A percentile compares a stretch with the other conserved stretches of the same genome.
Evolutionary conservation across 805 yeast species (phyloP).

Genomic region (Cyberlindnera nakhonratchasimensis): DNA sequence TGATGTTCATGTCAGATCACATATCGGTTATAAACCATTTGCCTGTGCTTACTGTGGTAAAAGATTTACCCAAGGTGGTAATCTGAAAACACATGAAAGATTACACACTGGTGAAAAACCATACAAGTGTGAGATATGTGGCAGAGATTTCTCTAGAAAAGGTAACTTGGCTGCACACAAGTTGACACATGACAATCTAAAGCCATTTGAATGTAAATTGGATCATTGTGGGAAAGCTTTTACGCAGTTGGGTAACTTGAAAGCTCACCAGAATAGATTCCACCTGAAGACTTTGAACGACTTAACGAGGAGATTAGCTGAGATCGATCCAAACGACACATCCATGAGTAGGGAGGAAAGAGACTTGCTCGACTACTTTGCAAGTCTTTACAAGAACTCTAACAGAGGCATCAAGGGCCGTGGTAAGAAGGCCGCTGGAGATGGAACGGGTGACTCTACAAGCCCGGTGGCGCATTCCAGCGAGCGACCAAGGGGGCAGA

Average conservation of each 20-base stretch:
- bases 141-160: constrained; percentile 76
- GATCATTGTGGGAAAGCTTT: constrained; percentile 82
- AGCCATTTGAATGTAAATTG: constrained; percentile 76
- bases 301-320: constrained; percentile 66
- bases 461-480: constrained; percentile 1
- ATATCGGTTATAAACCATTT: constrained; percentile 83
- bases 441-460: not conserved
- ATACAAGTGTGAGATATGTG: constrained; percentile 73
- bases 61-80: constrained; percentile 87
- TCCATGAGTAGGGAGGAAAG: constrained; percentile 59
- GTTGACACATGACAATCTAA: constrained; percentile 73
- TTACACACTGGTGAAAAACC: constrained; percentile 94
- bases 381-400: constrained; percentile 78
- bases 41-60: constrained; percentile 77
- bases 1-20: constrained; percentile 85
- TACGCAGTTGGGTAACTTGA: constrained; percentile 89
- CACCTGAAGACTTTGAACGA: constrained; percentile 68
- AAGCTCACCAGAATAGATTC: constrained; percentile 90
- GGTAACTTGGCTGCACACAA: constrained; percentile 90
- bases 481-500: not conserved
- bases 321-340: constrained; percentile 47
- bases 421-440: constrained; percentile 47
- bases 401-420: constrained; percentile 92
- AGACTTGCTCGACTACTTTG: constrained; percentile 71
- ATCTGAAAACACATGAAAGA: constrained; percentile 78